phyloP scores from a whole-genome alignment of 2,329 filamentous ascomycete species.

The Corynespora cassiicola region DNA sequence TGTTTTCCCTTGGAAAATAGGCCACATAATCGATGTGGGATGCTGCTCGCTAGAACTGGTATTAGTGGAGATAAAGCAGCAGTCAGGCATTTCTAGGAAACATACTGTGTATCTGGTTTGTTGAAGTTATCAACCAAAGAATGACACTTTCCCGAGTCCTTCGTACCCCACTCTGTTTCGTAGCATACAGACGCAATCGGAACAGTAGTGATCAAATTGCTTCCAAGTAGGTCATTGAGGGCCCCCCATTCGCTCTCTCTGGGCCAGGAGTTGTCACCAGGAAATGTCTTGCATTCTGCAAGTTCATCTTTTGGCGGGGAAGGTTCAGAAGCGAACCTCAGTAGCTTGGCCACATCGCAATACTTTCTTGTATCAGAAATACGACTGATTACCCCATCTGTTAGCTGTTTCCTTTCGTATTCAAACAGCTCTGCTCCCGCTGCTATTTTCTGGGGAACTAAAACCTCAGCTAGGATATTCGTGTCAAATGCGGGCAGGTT shows the following conservation, averaged over 20 bases:
- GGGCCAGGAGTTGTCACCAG: conserved; percentile 26
- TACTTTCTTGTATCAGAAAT: too few species aligned
- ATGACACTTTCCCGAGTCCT: conserved; percentile 20
- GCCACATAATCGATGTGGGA: conserved; percentile 32
- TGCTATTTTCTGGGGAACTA: too few species aligned
- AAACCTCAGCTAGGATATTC: too few species aligned
- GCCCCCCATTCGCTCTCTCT: conserved; percentile 17
- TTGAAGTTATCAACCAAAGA: conserved; percentile 16
- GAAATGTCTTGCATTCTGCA: conserved; percentile 24
- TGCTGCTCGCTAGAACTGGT: conserved; percentile 11
- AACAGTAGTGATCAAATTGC: conserved; percentile 22
- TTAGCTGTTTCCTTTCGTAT: too few species aligned
- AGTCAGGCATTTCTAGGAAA: conserved; percentile 46
- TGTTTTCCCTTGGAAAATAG: conserved; percentile 29
- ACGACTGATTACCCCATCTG: too few species aligned
- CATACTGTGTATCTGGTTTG: conserved; percentile 12
- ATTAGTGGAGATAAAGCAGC: conserved; percentile 38
- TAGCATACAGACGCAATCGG: conserved; percentile 32
- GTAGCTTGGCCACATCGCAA: too few species aligned
- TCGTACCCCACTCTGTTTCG: conserved; percentile 17
- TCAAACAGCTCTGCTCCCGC: too few species aligned
- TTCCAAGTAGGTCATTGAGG: conserved; percentile 22
- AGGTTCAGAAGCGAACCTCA: too few species aligned
- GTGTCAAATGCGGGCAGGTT: too few species aligned
- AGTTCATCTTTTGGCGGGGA: too few species aligned